These are phyloP conservation scores for Suhomyces chickasaworum DNA, from an alignment of 1,139 yeast species.

Conservation along the genomic window DNA sequence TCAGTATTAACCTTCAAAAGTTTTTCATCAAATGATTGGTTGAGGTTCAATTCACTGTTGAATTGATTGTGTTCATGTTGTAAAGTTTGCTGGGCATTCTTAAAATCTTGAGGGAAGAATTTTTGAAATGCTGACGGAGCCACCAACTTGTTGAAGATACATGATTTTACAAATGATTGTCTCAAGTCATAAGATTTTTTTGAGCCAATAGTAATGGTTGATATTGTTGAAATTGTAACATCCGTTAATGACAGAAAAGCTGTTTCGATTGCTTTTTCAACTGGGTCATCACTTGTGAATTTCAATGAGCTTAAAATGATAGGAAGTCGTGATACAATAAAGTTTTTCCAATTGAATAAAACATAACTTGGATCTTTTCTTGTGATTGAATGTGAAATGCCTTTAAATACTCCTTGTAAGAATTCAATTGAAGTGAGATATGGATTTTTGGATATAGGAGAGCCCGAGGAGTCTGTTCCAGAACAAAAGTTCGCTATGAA, in stretches of 20 bases:
- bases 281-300: constrained; percentile 15
- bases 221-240: constrained; percentile 12
- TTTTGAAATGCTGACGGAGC: constrained; percentile 45
- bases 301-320: constrained; percentile 21
- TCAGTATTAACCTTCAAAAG: constrained; percentile 54
- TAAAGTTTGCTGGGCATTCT: constrained; percentile 34
- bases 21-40: constrained; percentile 28
- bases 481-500: constrained; percentile 16
- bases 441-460: constrained; percentile 13
- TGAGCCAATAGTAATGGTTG: constrained; percentile 14
- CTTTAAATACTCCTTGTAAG: constrained; percentile 24
- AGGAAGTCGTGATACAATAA: constrained; percentile 35
- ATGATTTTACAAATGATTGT: constrained; percentile 56
- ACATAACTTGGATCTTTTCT: constrained; percentile 28
- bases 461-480: constrained; percentile 13
- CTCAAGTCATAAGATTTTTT: constrained; percentile 50
- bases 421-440: constrained; percentile 24
- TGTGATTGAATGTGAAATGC: constrained; percentile 21
- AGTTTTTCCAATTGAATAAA: constrained; percentile 38
- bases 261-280: constrained; percentile 19
- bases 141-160: constrained; percentile 40
- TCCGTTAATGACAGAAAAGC: constrained; percentile 22
- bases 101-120: constrained; percentile 38
- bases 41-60: constrained; percentile 13
- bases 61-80: constrained; percentile 14